phyloP scores from a whole-genome alignment of 106 monocot genomes.

The Dioscorea zingiberensis region DNA sequence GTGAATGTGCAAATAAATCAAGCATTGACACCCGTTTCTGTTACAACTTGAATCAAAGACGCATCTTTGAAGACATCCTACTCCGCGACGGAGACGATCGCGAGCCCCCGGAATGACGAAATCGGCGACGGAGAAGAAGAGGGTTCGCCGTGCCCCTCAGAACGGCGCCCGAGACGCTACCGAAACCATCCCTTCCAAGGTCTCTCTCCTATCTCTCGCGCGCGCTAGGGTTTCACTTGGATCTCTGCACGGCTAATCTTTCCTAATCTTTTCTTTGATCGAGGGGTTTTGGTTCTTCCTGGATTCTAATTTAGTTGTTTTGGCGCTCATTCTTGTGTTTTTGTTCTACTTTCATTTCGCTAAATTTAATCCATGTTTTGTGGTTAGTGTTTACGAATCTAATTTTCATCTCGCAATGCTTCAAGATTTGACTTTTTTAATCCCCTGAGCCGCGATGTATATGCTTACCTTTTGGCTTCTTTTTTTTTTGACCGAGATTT shows the following conservation, averaged over 20 bases:
- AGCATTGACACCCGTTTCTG: no score
- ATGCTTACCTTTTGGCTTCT: no score
- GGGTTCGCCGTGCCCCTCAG: constrained; percentile 6
- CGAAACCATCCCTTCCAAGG: background rate
- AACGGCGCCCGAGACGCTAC: background rate
- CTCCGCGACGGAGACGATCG: no score
- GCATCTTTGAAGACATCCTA: no score
- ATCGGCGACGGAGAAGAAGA: constrained; percentile 13
- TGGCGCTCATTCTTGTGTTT: background rate
- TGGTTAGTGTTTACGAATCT: background rate
- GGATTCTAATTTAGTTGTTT: background rate
- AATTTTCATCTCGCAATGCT: background rate
- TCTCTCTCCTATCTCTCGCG: background rate
- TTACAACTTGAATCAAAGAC: no score
- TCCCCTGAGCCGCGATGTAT: no score
- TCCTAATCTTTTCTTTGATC: no score
- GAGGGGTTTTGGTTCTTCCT: background rate
- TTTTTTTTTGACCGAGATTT: no score
- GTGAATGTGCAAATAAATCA: no score
- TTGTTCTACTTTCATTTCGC: background rate
- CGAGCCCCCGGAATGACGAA: constrained; percentile 10
- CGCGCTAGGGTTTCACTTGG: background rate
- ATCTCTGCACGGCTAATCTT: background rate
- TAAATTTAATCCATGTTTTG: background rate
- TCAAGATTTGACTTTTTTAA: no score